phyloP scores from a whole-genome alignment of 768 basidiomycete genomes.

The Solioccasus polychromus region DNA sequence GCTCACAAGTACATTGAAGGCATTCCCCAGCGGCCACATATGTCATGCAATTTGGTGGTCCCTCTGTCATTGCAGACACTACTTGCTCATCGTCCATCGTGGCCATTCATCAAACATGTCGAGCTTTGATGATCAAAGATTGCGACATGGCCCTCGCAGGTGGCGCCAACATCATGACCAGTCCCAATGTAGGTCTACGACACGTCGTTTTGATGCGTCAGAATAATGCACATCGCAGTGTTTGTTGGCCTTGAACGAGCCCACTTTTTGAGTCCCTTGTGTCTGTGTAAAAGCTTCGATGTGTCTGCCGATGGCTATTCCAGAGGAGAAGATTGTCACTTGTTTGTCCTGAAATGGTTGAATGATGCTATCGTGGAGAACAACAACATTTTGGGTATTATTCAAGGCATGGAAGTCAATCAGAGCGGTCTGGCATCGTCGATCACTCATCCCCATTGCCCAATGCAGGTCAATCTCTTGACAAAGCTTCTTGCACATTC shows the following conservation, averaged over 20 bases:
- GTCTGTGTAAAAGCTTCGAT: conserved; percentile 71
- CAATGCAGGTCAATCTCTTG: conserved; percentile 60
- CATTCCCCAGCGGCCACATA: conserved; percentile 73
- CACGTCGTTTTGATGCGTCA: not conserved
- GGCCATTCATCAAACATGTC: conserved; percentile 66
- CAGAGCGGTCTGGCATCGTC: conserved; percentile 65
- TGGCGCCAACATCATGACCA: conserved; percentile 69
- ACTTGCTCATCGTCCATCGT: conserved; percentile 72
- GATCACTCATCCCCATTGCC: conserved; percentile 69
- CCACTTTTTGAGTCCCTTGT: conserved; percentile 64
- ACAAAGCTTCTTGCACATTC: conserved; percentile 43
- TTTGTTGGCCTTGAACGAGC: conserved; percentile 65
- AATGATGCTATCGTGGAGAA: conserved; percentile 62
- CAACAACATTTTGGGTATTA: conserved; percentile 66
- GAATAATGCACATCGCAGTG: conserved; percentile 40
- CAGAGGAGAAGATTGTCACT: conserved; percentile 65
- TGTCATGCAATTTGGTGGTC: conserved; percentile 64
- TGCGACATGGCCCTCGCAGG: conserved; percentile 70
- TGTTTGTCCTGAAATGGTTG: conserved; percentile 72
- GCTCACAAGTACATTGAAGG: conserved; percentile 53
- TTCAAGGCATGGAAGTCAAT: conserved; percentile 68
- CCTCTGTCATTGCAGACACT: conserved; percentile 70
- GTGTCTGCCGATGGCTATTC: conserved; percentile 72
- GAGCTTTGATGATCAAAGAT: conserved; percentile 60
- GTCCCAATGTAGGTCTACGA: conserved; percentile 57